Base-by-base conservation (phyloP, 1,139 yeast species). In the Kluyveromyces marxianus region DNA sequence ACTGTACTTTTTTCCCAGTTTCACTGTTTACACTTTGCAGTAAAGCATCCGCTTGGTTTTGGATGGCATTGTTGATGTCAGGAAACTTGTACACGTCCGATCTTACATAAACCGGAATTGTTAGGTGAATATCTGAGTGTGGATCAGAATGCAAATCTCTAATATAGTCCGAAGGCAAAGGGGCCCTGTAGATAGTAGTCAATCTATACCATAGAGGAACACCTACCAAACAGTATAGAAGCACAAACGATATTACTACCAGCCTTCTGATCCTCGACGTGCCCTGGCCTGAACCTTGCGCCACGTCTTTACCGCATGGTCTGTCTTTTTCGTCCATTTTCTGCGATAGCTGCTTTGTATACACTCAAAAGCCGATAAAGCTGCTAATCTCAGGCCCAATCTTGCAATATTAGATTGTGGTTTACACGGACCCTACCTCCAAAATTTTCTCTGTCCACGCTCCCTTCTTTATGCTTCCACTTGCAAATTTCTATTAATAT, bases 181-280 rank as follows among this genome's bases (percentile, higher is more conserved):
- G 78, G 0, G 95, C 94, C 50, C 96, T 72, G 57, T 84, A 78
- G 7, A 87, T 79, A 25, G 81, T 72, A 3, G 96, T 86, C 34
- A 95, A 77, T 41, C 67, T 63, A 48, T 72, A 67, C 83, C 92
- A 88, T 51, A 86, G 63, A 2, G 96, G 96, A 24, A 80, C 59
- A 1, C 96, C 96, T n/a, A 85, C 62, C 4, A 73, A 55, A 1
- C 72, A 54, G 40, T 79, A 73, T 3, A 77, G 54, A 1, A 69
- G 51, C 8, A 66, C 49, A 40, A 68, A 57, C 38, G 58, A 49
- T 4, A 58, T 29, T 7, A 59, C 58, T 2, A 54, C 57, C 29
- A 47, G 42, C 43, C 54, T 57, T 47, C 66, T 54, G 44, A 52
- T 46, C 14, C 24, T 25, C 7, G 41, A 26, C 14, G 37, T 41